Conservation (phyloP, 2,329 filamentous ascomycete genomes). For the Davidsoniella eucalypti region DNA sequence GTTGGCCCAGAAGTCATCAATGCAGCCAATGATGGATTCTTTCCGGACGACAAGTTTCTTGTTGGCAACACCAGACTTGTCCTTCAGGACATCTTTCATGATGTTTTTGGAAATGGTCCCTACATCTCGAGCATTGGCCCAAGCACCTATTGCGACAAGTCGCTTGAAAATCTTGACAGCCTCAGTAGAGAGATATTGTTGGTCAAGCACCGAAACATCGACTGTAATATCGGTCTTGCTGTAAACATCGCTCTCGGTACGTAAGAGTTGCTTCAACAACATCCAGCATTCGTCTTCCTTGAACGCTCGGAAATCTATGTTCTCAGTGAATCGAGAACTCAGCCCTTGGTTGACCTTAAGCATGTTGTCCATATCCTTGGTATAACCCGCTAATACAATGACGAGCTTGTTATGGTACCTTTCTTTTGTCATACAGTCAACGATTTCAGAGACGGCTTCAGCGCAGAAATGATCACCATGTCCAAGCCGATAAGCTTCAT, state of each 20-base stretch:
- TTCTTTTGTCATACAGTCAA: slow-evolving; percentile 36
- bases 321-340: slow-evolving; percentile 47
- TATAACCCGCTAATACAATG: slow-evolving; percentile 54
- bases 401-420: slow-evolving; percentile 43
- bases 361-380: slow-evolving; percentile 46
- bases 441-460: slow-evolving; percentile 37
- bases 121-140: slow-evolving; percentile 1
- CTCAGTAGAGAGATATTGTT: not conserved
- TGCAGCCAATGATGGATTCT: too few relatives aligned
- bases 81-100: not conserved
- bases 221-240: not conserved
- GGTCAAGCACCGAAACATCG: slow-evolving; percentile 5
- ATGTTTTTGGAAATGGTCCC: not conserved
- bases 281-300: slow-evolving; percentile 24
- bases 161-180: not conserved
- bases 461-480: slow-evolving; percentile 37
- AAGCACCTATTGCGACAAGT: not conserved
- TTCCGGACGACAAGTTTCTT: too few relatives aligned
- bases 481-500: slow-evolving; percentile 51
- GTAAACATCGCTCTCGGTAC: slow-evolving; percentile 14
- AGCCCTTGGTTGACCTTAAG: slow-evolving; percentile 46
- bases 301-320: slow-evolving; percentile 37
- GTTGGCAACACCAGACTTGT: too few relatives aligned
- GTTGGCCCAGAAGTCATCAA: too few relatives aligned
- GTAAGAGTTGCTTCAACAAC: slow-evolving; percentile 24